phyloP scores from a whole-genome alignment of 441 rosid species.

The Gossypium schwendimanii region DNA sequence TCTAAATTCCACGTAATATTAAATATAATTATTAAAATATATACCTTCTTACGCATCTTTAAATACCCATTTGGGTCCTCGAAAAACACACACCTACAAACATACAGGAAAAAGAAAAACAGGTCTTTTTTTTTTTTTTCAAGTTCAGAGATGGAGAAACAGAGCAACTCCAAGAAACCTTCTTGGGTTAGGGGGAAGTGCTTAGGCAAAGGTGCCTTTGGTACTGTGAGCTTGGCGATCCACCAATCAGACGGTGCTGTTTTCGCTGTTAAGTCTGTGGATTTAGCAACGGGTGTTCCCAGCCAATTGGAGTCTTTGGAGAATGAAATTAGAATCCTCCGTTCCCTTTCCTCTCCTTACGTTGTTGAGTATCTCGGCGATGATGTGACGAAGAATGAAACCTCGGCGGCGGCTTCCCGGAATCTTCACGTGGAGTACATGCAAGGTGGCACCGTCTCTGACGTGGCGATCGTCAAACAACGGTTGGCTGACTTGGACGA shows the following conservation, averaged over 20 bases:
- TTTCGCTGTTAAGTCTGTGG: conserved; percentile 54
- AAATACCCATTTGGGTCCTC: conserved; percentile 13
- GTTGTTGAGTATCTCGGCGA: conserved; percentile 37
- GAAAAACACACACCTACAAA: neutral
- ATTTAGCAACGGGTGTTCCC: conserved; percentile 5
- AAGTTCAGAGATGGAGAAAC: conserved; percentile 2
- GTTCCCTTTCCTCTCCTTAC: conserved; percentile 38
- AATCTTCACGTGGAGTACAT: conserved; percentile 38
- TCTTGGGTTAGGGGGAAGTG: conserved; percentile 41
- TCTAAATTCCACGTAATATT: conserved; percentile 18
- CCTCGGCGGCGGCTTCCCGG: conserved; percentile 7
- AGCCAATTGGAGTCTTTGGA: conserved; percentile 29
- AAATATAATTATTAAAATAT: neutral
- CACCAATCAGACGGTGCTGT: conserved; percentile 18
- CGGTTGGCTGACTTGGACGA: conserved; percentile 34
- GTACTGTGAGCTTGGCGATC: conserved; percentile 33
- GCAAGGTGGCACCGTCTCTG: conserved; percentile 44
- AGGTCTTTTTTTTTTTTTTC: neutral
- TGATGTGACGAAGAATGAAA: conserved; percentile 21
- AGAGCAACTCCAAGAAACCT: neutral
- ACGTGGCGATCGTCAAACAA: conserved; percentile 7
- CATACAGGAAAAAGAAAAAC: neutral
- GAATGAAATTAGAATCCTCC: conserved; percentile 41
- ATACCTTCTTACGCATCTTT: neutral
- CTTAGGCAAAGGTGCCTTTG: conserved; percentile 46